phyloP scores from a whole-genome alignment of 1,139 yeast genomes.

The Suzukiozyma palmioleophila region DNA sequence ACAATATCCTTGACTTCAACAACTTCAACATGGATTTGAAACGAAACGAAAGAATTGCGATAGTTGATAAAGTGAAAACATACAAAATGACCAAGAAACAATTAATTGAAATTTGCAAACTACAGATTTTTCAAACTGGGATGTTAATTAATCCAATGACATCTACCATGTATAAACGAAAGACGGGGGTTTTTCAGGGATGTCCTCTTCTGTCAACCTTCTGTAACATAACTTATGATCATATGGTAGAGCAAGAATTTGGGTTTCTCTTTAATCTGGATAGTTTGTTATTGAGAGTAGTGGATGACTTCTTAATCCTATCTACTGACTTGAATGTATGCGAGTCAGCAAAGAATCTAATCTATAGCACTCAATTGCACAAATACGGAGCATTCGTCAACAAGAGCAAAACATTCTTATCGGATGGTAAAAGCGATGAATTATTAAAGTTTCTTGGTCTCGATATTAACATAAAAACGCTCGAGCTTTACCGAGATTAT shows the following conservation, averaged over 20 bases:
- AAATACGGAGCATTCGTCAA: constrained; percentile 60
- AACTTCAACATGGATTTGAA: constrained; percentile 4
- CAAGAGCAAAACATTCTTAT: constrained; percentile 44
- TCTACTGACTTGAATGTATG: constrained; percentile 34
- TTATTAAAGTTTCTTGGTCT: constrained; percentile 30
- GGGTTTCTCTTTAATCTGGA: constrained; percentile 20
- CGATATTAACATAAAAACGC: constrained; percentile 17
- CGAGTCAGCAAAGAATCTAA: constrained; percentile 14
- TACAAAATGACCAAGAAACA: constrained; percentile 19
- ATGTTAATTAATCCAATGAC: constrained; percentile 9
- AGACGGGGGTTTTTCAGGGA: constrained; percentile 82
- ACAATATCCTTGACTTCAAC: constrained; percentile 9
- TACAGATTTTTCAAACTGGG: constrained; percentile 24
- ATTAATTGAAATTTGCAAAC: constrained; percentile 19
- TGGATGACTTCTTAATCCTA: constrained; percentile 80
- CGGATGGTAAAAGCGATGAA: constrained; percentile 7
- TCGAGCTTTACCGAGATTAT: constrained; percentile 12
- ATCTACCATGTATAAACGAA: constrained; percentile 31
- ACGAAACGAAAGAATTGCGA: constrained; percentile 1
- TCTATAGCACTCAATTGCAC: constrained; percentile 31
- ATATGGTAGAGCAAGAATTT: constrained; percentile 48
- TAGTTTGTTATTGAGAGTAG: constrained; percentile 56
- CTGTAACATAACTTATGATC: constrained; percentile 72
- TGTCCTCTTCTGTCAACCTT: constrained; percentile 70
- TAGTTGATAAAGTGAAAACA: constrained; percentile 26